phyloP scores from a whole-genome alignment of 2,329 filamentous ascomycete species.

The Stagonosporopsis chrysanthemi region DNA sequence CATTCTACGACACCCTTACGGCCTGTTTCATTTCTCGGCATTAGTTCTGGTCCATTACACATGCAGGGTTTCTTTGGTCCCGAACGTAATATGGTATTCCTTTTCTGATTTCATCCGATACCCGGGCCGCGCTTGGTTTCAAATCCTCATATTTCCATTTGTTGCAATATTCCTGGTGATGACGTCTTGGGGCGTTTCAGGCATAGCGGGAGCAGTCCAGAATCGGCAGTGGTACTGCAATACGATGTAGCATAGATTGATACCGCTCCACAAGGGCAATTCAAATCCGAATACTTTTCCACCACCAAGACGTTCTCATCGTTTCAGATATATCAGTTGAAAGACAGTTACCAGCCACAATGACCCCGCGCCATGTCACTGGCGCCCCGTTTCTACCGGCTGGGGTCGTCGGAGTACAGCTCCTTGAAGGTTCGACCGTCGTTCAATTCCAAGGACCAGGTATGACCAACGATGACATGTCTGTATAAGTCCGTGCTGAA shows the following conservation, averaged over 20 bases:
- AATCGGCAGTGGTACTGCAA: slow-evolving; percentile 28
- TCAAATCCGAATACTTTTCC: slow-evolving; percentile 30
- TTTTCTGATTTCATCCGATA: slow-evolving; percentile 38
- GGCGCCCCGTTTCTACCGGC: background rate
- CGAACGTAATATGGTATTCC: slow-evolving; percentile 20
- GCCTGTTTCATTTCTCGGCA: slow-evolving; percentile 23
- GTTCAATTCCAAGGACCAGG: background rate
- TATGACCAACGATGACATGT: background rate
- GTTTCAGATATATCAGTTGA: slow-evolving; percentile 16
- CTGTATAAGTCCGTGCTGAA: background rate
- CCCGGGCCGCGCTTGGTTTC: slow-evolving; percentile 34
- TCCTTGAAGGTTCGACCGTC: background rate
- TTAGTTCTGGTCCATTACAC: background rate
- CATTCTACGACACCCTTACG: slow-evolving; percentile 34
- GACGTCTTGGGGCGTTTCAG: slow-evolving; percentile 39
- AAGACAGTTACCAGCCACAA: slow-evolving; percentile 2
- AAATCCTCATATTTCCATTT: slow-evolving; percentile 27
- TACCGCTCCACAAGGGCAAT: slow-evolving; percentile 31
- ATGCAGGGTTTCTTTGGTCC: slow-evolving; percentile 12
- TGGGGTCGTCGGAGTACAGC: background rate
- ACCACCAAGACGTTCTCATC: slow-evolving; percentile 14
- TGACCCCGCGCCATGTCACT: slow-evolving; percentile 1
- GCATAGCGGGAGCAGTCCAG: slow-evolving; percentile 25
- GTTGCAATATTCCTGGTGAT: slow-evolving; percentile 23
- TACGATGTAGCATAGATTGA: slow-evolving; percentile 36